Evolutionary conservation across 1,139 yeast species (phyloP).

Genomic region (Kurtzmaniella quercitrusa): DNA sequence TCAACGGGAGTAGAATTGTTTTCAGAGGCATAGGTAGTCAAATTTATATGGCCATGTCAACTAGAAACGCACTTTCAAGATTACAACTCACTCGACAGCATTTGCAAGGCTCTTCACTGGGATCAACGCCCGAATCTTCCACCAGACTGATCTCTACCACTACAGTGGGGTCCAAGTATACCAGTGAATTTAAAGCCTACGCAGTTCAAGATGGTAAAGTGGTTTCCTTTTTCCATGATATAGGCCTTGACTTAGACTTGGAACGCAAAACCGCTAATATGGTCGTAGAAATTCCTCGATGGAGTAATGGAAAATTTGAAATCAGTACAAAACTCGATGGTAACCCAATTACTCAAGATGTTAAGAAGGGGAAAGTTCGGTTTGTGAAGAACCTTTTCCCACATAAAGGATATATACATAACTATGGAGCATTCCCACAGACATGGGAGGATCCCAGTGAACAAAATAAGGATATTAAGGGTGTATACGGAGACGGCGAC

Average conservation of each 20-base stretch:
- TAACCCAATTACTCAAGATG: slow-evolving; percentile 88
- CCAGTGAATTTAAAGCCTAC: slow-evolving; percentile 31
- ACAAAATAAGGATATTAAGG: slow-evolving; percentile 55
- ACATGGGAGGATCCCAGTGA: slow-evolving; percentile 82
- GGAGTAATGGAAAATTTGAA: slow-evolving; percentile 89
- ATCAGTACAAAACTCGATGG: slow-evolving; percentile 62
- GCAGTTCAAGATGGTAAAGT: slow-evolving; percentile 59
- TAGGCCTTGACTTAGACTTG: slow-evolving; percentile 64
- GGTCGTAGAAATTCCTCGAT: slow-evolving; percentile 88
- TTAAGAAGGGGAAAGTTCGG: slow-evolving; percentile 83
- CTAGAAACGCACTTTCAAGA: neutral
- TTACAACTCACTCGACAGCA: slow-evolving; percentile 7
- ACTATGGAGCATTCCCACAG: slow-evolving; percentile 98
- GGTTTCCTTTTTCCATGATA: slow-evolving; percentile 73
- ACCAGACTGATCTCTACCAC: neutral
- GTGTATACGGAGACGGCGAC: slow-evolving; percentile 81
- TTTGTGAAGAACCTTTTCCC: slow-evolving; percentile 93
- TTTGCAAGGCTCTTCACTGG: neutral
- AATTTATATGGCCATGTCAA: neutral
- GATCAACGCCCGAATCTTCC: neutral
- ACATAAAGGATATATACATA: slow-evolving; percentile 92
- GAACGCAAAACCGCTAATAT: slow-evolving; percentile 70
- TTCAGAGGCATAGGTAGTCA: neutral
- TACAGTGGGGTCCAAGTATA: slow-evolving; percentile 29
- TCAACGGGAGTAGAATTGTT: neutral